Percentiles rank a stretch among this genome's conserved stretches.
phyloP scores from a whole-genome alignment of 768 basidiomycete genomes.

The Lactifluus hygrophoroides region DNA sequence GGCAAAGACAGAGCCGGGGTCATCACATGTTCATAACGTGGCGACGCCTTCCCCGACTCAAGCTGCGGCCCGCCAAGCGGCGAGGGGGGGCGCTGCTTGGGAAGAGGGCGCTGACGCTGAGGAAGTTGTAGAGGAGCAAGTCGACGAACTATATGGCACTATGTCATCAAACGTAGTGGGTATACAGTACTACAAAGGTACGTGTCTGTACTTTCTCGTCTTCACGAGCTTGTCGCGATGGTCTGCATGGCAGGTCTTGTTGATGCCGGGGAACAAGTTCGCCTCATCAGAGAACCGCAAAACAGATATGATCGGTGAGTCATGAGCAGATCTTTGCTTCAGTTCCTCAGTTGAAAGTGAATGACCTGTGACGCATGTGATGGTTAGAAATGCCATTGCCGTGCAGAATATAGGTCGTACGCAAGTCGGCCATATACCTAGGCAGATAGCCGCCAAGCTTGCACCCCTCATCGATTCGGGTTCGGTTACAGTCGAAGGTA shows the following conservation, averaged over 20 bases:
- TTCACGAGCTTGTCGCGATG: not conserved
- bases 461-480: slow-evolving; percentile 63
- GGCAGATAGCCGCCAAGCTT: slow-evolving; percentile 46
- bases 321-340: not conserved
- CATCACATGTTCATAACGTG: slow-evolving; percentile 1
- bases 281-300: slow-evolving; percentile 52
- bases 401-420: slow-evolving; percentile 65
- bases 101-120: slow-evolving; percentile 17
- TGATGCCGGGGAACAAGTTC: slow-evolving; percentile 69
- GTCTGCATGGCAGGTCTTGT: slow-evolving; percentile 50
- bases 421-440: slow-evolving; percentile 79
- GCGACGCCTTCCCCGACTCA: slow-evolving; percentile 19
- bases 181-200: slow-evolving; percentile 73
- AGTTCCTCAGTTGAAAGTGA: too few species aligned
- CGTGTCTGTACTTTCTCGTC: slow-evolving; percentile 2
- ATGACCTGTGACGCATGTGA: too few species aligned
- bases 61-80: slow-evolving; percentile 11
- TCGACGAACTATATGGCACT: slow-evolving; percentile 62
- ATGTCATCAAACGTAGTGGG: slow-evolving; percentile 64
- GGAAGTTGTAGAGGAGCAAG: slow-evolving; percentile 16
- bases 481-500: slow-evolving; percentile 63
- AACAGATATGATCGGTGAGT: slow-evolving; percentile 61
- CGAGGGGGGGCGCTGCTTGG: slow-evolving; percentile 15
- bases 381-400: slow-evolving; percentile 62
- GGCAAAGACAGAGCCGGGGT: slow-evolving; percentile 23